Evolutionary conservation across 83 land plant species (phyloP).

Genomic region (Diphasiastrum complanatum): DNA sequence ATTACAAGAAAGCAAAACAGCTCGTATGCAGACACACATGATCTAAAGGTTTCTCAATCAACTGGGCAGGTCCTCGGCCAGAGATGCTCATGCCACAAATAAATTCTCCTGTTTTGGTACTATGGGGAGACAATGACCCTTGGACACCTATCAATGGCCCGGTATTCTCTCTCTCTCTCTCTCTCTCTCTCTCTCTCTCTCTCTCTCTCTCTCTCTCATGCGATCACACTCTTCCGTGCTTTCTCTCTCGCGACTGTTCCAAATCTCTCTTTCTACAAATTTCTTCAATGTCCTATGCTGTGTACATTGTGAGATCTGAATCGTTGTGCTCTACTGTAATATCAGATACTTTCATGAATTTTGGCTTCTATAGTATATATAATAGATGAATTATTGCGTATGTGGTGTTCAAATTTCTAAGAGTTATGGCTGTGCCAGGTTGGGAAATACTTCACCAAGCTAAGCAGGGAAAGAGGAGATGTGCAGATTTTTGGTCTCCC

Average conservation of each 20-base stretch:
- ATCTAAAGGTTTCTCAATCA: neutral
- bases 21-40: too few species aligned
- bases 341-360: too few species aligned
- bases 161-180: slow-evolving; percentile 18
- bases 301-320: too few species aligned
- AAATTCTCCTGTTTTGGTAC: slow-evolving; percentile 25
- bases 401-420: too few species aligned
- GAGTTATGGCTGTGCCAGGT: slow-evolving; percentile 21
- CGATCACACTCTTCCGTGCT: neutral
- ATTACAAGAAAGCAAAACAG: too few species aligned
- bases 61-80: slow-evolving; percentile 34
- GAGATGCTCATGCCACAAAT: slow-evolving; percentile 32
- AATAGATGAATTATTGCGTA: too few species aligned
- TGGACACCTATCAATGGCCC: slow-evolving; percentile 46
- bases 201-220: neutral
- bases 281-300: too few species aligned
- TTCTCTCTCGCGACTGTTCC: neutral
- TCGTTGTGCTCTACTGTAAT: too few species aligned
- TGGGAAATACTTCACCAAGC: slow-evolving; percentile 28
- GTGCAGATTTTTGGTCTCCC: slow-evolving; percentile 25
- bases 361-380: too few species aligned
- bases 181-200: neutral
- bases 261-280: neutral
- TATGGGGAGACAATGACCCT: slow-evolving; percentile 42
- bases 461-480: slow-evolving; percentile 23